A percentile compares a stretch with the other conserved stretches of the same genome.
Conservation (phyloP, 352 stramenopile genomes). For the Globisporangium solare region DNA sequence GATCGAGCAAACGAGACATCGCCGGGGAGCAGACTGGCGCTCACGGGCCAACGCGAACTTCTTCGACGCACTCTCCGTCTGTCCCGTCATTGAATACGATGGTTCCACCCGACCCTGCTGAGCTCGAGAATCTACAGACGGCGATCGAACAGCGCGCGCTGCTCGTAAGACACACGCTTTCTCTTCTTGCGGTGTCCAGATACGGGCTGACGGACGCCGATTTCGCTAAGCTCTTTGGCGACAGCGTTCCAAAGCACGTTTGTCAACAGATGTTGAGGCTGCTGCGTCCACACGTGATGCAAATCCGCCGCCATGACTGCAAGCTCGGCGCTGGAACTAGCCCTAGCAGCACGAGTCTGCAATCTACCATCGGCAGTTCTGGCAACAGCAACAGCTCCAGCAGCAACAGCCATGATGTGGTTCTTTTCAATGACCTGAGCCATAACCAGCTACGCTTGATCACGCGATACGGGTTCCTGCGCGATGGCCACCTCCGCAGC, state of each 20-base stretch:
- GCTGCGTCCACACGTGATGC: slow-evolving; percentile 65
- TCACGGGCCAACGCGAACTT: neutral
- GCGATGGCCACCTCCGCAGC: slow-evolving; percentile 51
- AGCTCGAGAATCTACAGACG: slow-evolving; percentile 50
- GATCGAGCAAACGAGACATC: slow-evolving; percentile 5
- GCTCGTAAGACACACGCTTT: slow-evolving; percentile 67
- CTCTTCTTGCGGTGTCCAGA: slow-evolving; percentile 57
- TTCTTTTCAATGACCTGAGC: slow-evolving; percentile 70
- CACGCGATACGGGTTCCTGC: slow-evolving; percentile 65
- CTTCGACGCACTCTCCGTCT: too few species aligned
- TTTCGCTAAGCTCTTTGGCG: slow-evolving; percentile 50
- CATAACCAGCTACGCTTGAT: slow-evolving; percentile 75
- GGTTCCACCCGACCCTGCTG: slow-evolving; percentile 16
- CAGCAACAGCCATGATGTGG: slow-evolving; percentile 5
- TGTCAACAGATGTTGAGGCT: slow-evolving; percentile 41
- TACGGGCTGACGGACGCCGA: slow-evolving; percentile 70
- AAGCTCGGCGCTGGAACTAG: neutral
- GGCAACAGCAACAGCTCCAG: neutral
- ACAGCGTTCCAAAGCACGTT: slow-evolving; percentile 35
- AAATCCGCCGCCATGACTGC: slow-evolving; percentile 57
- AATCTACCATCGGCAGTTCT: too few species aligned
- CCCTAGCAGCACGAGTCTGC: neutral
- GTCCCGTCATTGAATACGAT: too few species aligned
- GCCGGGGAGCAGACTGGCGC: neutral
- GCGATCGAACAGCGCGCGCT: slow-evolving; percentile 65